Evolutionary conservation across 305 asterid genomes (phyloP).

Genomic region (Solanum chacoense): DNA sequence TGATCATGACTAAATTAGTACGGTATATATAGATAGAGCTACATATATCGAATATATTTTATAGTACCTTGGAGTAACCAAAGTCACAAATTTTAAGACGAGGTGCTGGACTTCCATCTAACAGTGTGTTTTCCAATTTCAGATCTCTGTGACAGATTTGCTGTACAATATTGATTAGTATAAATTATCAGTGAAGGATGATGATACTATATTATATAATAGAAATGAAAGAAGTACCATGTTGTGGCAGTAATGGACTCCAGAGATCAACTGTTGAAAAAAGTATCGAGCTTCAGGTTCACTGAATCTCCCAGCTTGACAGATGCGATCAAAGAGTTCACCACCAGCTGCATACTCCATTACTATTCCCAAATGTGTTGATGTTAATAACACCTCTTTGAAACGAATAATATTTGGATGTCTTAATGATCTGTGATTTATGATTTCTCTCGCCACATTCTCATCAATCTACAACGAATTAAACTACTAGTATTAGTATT

Average conservation of each 20-base stretch:
- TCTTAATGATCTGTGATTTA: conserved; percentile 78
- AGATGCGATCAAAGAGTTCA: conserved; percentile 77
- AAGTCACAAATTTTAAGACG: conserved; percentile 68
- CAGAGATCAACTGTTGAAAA: conserved; percentile 73
- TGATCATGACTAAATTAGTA: not conserved
- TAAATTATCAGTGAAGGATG: not conserved
- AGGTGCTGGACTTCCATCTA: conserved; percentile 84
- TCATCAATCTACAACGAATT: conserved; percentile 60
- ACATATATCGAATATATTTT: too few relatives aligned
- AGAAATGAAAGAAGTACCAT: conserved; percentile 29
- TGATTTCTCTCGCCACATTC: conserved; percentile 84
- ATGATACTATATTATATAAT: not conserved
- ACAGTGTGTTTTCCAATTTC: conserved; percentile 74
- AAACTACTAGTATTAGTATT: too few relatives aligned
- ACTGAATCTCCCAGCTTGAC: conserved; percentile 77
- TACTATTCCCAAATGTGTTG: conserved; percentile 72
- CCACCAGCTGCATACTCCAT: conserved; percentile 99
- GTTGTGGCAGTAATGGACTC: conserved; percentile 70
- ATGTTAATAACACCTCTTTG: conserved; percentile 85
- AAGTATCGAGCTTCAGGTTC: conserved; percentile 93
- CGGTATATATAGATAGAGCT: not conserved
- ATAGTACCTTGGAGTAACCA: conserved; percentile 52
- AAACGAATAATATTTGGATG: conserved; percentile 91
- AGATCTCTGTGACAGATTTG: conserved; percentile 91
- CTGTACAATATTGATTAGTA: conserved; percentile 4